Conservation (phyloP, 805 yeast species). For the Candida endomychidarum region DNA sequence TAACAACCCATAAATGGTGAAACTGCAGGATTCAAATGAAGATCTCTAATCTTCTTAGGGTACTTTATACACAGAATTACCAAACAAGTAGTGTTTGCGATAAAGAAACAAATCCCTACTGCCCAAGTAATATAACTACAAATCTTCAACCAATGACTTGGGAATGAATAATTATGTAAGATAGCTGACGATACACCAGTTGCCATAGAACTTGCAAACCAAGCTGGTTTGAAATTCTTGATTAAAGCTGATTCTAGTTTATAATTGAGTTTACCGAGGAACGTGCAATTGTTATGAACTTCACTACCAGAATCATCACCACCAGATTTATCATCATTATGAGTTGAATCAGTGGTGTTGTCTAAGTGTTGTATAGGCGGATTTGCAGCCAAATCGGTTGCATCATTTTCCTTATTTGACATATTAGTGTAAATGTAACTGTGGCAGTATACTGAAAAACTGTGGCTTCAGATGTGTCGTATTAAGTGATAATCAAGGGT, state of each 20-base stretch:
- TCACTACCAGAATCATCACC: not conserved
- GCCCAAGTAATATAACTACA: conserved; percentile 66
- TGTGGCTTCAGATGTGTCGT: conserved; percentile 5
- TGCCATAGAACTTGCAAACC: conserved; percentile 83
- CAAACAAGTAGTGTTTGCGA: conserved; percentile 44
- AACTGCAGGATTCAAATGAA: conserved; percentile 37
- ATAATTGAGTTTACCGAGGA: not conserved
- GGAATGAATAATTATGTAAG: conserved; percentile 65
- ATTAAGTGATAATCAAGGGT: no score
- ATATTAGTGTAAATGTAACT: not conserved
- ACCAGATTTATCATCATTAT: not conserved
- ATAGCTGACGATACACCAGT: conserved; percentile 69
- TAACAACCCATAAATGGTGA: conserved; percentile 74
- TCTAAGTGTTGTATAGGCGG: conserved; percentile 60
- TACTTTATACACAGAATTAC: conserved; percentile 39
- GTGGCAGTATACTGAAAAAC: no score
- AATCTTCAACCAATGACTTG: conserved; percentile 54
- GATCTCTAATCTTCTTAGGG: conserved; percentile 18
- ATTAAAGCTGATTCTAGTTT: conserved; percentile 1
- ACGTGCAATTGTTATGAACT: not conserved
- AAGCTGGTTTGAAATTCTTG: conserved; percentile 41
- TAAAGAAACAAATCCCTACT: conserved; percentile 49
- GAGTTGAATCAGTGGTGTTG: not conserved
- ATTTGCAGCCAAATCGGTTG: conserved; percentile 31
- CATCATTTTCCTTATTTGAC: conserved; percentile 3